Evolutionary conservation across 257 asterid species (phyloP).

Genomic region (Jasminum sambac): DNA sequence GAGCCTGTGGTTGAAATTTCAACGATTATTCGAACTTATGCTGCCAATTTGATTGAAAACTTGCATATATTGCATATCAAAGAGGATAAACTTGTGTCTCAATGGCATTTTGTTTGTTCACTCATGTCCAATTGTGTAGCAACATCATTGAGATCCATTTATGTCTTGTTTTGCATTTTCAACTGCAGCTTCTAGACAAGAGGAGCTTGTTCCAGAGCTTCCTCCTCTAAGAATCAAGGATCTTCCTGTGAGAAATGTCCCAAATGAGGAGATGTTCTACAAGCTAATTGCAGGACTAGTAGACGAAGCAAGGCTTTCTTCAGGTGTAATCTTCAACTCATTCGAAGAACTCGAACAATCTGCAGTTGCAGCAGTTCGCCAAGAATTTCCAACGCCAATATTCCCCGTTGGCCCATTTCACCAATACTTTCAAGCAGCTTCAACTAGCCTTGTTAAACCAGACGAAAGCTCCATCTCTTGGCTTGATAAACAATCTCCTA

Average conservation of each 20-base stretch:
- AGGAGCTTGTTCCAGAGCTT: constrained; percentile 3
- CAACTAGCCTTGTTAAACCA: constrained; percentile 19
- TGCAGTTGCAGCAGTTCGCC: constrained; percentile 10
- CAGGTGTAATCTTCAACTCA: constrained; percentile 40
- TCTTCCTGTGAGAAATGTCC: constrained; percentile 1
- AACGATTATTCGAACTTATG: neutral
- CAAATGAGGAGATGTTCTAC: constrained; percentile 4
- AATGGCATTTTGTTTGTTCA: too few species aligned
- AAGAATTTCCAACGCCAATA: neutral
- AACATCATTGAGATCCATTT: neutral
- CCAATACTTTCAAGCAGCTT: neutral
- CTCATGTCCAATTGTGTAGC: too few species aligned
- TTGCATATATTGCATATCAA: neutral
- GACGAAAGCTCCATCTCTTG: constrained; percentile 26
- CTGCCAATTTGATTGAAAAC: neutral
- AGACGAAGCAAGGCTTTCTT: constrained; percentile 23
- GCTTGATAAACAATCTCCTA: constrained; percentile 23
- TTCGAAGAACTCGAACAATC: constrained; percentile 39
- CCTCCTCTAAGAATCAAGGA: constrained; percentile 6
- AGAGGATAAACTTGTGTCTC: neutral
- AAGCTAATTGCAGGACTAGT: constrained; percentile 4
- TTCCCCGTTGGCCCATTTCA: neutral
- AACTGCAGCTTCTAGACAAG: constrained; percentile 5
- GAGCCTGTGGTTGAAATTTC: neutral
- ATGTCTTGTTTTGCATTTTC: neutral